Conservation (phyloP, 1,284 basidiomycete genomes). For the Mycena sp. region DNA sequence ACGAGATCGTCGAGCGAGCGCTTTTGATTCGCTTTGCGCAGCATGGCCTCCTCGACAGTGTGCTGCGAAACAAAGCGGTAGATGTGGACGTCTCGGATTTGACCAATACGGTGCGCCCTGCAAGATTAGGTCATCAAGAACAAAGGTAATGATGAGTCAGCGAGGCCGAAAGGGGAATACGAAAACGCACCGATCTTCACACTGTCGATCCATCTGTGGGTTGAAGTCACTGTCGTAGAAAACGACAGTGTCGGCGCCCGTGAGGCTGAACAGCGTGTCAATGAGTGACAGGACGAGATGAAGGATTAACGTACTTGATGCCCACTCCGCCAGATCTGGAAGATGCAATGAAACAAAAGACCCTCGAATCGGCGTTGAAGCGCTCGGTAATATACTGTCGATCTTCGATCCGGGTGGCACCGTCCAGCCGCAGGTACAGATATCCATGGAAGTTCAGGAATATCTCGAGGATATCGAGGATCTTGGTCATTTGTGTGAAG, state of each 20-base stretch:
- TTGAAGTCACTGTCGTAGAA: conserved; percentile 99
- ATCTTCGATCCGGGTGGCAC: conserved; percentile 96
- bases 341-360: conserved; percentile 95
- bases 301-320: conserved; percentile 78
- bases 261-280: conserved; percentile 61
- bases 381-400: conserved; percentile 95
- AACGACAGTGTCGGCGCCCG: conserved; percentile 96
- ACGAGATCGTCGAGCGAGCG: conserved; percentile 91
- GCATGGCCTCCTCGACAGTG: conserved; percentile 97
- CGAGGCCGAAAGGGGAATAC: not conserved
- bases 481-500: conserved; percentile 97
- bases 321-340: conserved; percentile 95
- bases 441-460: conserved; percentile 96
- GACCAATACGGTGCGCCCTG: conserved; percentile 93
- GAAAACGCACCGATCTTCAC: conserved; percentile 85
- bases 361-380: conserved; percentile 92
- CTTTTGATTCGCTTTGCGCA: conserved; percentile 97
- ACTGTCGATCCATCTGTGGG: conserved; percentile 96
- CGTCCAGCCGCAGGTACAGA: conserved; percentile 92
- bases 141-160: too few relatives aligned
- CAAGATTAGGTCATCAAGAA: conserved; percentile 10
- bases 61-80: conserved; percentile 94
- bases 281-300: conserved; percentile 2
- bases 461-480: conserved; percentile 94
- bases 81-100: conserved; percentile 97